Conservation (phyloP, 2,329 filamentous ascomycete genomes). For the Epichloe coenophiala region DNA sequence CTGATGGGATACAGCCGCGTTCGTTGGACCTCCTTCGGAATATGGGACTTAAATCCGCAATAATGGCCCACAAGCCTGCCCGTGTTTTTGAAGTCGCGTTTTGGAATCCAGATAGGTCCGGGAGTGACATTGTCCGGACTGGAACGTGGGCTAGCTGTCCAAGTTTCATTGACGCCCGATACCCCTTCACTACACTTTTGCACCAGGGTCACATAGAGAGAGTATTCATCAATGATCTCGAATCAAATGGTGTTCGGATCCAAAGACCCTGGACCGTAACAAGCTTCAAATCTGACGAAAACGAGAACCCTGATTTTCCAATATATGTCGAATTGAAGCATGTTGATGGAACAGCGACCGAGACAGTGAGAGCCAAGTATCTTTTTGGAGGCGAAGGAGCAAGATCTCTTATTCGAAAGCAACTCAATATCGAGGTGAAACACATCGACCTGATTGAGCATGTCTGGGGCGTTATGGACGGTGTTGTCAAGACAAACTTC, state of each 20-base stretch:
- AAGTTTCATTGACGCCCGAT: slow-evolving; percentile 62
- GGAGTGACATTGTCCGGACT: slow-evolving; percentile 47
- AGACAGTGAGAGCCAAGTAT: slow-evolving; percentile 57
- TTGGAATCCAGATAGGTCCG: slow-evolving; percentile 49
- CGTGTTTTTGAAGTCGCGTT: slow-evolving; percentile 71
- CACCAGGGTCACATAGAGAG: slow-evolving; percentile 62
- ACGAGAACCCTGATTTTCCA: slow-evolving; percentile 51
- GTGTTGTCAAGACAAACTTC: slow-evolving; percentile 59
- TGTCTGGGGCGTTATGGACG: slow-evolving; percentile 67
- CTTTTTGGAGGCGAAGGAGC: slow-evolving; percentile 61
- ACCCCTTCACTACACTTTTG: slow-evolving; percentile 56
- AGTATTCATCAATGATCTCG: slow-evolving; percentile 53
- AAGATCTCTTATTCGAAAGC: slow-evolving; percentile 49
- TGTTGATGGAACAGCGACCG: slow-evolving; percentile 55
- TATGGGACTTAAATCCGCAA: slow-evolving; percentile 74
- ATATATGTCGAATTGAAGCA: slow-evolving; percentile 68
- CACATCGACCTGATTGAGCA: slow-evolving; percentile 57
- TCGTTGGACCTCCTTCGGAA: slow-evolving; percentile 79
- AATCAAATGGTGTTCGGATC: slow-evolving; percentile 45
- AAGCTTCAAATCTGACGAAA: slow-evolving; percentile 45
- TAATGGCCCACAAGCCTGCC: slow-evolving; percentile 79
- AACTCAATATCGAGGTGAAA: slow-evolving; percentile 56
- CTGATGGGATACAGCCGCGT: slow-evolving; percentile 83
- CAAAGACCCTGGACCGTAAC: slow-evolving; percentile 53
- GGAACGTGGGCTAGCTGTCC: slow-evolving; percentile 81